These are phyloP conservation scores for Stellera chamaejasme DNA, from an alignment of 345 rosid genomes.

Conservation along the genomic window DNA sequence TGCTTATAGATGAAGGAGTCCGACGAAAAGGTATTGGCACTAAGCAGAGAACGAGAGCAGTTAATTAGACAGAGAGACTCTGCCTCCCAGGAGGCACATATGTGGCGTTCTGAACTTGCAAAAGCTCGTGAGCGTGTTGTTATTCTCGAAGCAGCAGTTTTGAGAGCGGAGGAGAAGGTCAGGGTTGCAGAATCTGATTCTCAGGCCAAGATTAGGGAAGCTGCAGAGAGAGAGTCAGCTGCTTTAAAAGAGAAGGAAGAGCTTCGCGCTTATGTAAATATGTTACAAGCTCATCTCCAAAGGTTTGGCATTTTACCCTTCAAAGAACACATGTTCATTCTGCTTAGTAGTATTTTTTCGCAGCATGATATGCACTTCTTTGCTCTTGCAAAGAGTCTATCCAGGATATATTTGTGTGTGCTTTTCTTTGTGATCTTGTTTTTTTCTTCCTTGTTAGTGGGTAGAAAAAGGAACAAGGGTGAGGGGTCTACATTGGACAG, in stretches of 20 bases:
- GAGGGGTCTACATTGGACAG: too few relatives aligned
- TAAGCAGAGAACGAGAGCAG: constrained; percentile 71
- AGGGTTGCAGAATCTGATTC: constrained; percentile 73
- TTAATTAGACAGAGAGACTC: constrained; percentile 76
- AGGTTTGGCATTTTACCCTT: constrained; percentile 39
- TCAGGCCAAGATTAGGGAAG: constrained; percentile 75
- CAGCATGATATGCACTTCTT: neutral
- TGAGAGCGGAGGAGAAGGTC: constrained; percentile 89
- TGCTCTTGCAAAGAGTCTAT: too few relatives aligned
- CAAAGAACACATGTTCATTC: neutral
- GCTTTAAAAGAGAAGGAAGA: constrained; percentile 83
- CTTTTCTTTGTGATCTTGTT: too few relatives aligned
- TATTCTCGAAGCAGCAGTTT: constrained; percentile 84
- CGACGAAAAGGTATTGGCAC: constrained; percentile 49
- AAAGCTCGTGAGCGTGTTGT: constrained; percentile 93
- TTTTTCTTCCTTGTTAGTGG: too few relatives aligned
- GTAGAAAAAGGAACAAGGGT: too few relatives aligned
- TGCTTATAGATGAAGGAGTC: constrained; percentile 55
- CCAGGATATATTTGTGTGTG: too few relatives aligned
- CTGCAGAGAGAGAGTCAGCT: constrained; percentile 61
- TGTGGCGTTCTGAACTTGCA: constrained; percentile 96
- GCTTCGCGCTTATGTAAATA: constrained; percentile 74
- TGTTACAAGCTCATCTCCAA: constrained; percentile 79
- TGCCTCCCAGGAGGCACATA: constrained; percentile 77
- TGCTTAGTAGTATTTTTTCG: neutral